Evolutionary conservation across 768 basidiomycete species (phyloP).

Genomic region (Xanthoconium purpureum): DNA sequence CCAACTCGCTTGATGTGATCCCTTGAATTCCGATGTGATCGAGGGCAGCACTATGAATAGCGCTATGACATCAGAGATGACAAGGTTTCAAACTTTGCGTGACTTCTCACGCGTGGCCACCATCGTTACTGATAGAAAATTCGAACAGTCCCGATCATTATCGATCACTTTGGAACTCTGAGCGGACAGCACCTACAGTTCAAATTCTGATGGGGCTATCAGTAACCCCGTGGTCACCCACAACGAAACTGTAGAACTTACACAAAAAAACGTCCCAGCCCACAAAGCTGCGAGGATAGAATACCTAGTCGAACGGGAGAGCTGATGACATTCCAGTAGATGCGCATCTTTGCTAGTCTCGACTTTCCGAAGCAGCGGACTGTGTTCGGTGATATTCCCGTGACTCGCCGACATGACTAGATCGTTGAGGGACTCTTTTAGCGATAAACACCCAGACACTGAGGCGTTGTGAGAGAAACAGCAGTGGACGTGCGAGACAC

Average conservation of each 20-base stretch:
- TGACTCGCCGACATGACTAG: too few relatives aligned
- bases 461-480: too few relatives aligned
- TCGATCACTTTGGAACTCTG: background rate
- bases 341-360: background rate
- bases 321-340: slow-evolving; percentile 49
- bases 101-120: slow-evolving; percentile 18
- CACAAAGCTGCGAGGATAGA: slow-evolving; percentile 65
- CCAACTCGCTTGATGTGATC: slow-evolving; percentile 26
- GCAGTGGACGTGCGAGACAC: too few relatives aligned
- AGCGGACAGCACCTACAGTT: slow-evolving; percentile 8
- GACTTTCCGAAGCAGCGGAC: slow-evolving; percentile 20
- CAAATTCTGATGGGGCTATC: slow-evolving; percentile 1
- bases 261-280: slow-evolving; percentile 65
- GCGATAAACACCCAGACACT: too few relatives aligned
- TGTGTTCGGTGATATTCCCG: slow-evolving; percentile 15
- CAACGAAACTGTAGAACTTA: slow-evolving; percentile 23
- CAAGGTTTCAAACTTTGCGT: too few relatives aligned
- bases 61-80: background rate
- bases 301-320: slow-evolving; percentile 52
- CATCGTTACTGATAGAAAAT: slow-evolving; percentile 23
- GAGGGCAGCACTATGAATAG: slow-evolving; percentile 5
- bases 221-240: too few relatives aligned
- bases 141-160: background rate
- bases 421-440: too few relatives aligned
- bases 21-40: slow-evolving; percentile 23